Conservation (phyloP, 257 asterid species). For the Jasminum sambac region DNA sequence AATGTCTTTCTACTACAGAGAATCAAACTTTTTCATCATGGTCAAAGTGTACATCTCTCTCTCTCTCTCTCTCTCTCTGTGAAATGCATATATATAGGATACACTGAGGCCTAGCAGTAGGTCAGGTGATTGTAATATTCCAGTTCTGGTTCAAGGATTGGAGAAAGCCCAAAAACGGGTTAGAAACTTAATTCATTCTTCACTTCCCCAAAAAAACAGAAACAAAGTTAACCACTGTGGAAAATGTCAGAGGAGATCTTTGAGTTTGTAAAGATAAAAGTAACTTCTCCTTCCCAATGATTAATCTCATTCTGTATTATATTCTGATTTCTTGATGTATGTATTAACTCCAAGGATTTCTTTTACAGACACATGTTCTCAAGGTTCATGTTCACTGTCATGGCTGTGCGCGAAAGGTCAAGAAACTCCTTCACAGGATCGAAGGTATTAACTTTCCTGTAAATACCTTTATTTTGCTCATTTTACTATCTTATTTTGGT, state of each 20-base stretch:
- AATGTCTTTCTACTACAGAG: not conserved
- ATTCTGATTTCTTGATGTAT: not conserved
- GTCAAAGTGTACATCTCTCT: conserved; percentile 33
- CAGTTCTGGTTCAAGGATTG: not conserved
- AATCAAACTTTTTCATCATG: not conserved
- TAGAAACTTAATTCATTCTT: not conserved
- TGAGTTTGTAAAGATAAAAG: conserved; percentile 43
- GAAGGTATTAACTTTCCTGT: conserved; percentile 37
- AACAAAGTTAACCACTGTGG: conserved; percentile 3
- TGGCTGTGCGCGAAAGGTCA: conserved; percentile 67
- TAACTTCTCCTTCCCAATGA: not conserved
- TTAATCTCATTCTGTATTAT: not conserved
- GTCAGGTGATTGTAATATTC: conserved; percentile 7
- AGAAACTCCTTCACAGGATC: conserved; percentile 52
- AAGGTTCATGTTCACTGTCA: conserved; percentile 73
- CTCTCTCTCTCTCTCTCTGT: conserved; percentile 21
- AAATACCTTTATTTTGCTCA: not conserved
- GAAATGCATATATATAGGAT: not conserved
- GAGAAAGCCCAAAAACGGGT: not conserved
- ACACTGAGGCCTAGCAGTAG: conserved; percentile 13
- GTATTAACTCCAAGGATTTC: not conserved
- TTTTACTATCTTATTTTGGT: not conserved
- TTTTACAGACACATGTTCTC: conserved; percentile 50
- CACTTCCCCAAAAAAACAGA: conserved; percentile 5
- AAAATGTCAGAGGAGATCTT: conserved; percentile 35